Base-by-base conservation (phyloP, 257 asterid genomes). In the Nicotiana benthamiana region DNA sequence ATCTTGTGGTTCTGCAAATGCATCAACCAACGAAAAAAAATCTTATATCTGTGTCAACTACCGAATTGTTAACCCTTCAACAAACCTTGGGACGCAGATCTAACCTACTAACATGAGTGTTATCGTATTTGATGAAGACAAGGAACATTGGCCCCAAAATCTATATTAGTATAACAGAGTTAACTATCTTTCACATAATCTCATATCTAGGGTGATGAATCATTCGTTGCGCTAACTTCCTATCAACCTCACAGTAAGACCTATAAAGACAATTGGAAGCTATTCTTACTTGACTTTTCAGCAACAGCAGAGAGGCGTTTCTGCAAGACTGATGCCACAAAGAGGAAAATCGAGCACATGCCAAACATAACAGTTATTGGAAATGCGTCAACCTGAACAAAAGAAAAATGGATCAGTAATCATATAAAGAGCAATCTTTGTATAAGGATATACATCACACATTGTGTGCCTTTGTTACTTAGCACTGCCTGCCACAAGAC, bases 341-440 rank as follows among this genome's bases (percentile, higher is more conserved):
- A 91, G 79, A 95, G 97, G 90, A 95, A 95, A 83, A 93, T 91
- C 40, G 99, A 93, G 93, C 98, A 95, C 99, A 95, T 95, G 30
- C 98, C 97, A 13, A 95, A 93, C 99, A 95, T 95, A 15, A 93
- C 93, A 18, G 96, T 91, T 89, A 95, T 95, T 83, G 99, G 99
- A 90, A 92, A 95, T 13, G 94, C 97, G 77, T 90, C 88, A 59
- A 95, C 99, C 99, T 95, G 61, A 15, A 48, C 15, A 46, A 24
- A 56, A 48, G 78, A 48, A 46, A 72, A 74, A 12, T 74, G 51
- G 78, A 74, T 48, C 8, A 74, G 28, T 46, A 15, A 48, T 13
- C 43, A 46, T 46, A 46, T 2, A 13, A 74, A 26, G 40, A 48
- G 40, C 40, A 74, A 74, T 22, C 24, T 9, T 8, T n/a, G 15